Evolutionary conservation across 192 early-diverging fungal genomes (phyloP), one percentile per base, ranked within the genome.

Genomic region (Mycoemilia scoparia): DNA sequence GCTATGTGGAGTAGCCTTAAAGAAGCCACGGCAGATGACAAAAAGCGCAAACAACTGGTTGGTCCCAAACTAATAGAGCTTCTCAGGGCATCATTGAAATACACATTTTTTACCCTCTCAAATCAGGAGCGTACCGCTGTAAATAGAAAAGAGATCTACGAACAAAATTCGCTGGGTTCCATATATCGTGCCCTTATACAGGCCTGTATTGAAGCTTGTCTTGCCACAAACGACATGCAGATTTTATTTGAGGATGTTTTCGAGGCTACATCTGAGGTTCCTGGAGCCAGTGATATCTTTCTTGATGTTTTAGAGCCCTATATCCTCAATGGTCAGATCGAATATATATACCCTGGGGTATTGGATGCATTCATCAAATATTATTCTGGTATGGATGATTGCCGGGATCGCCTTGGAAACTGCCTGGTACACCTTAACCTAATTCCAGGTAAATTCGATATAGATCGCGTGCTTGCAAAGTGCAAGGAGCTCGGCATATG

Each of bases 261-360:
- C 39, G 59, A 62, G 28, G 18, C 31, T 21, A 56, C 45, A 19
- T 14, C 24, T n/a, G 9, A 17, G 5, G 34, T 39, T 5, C 34
- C 38, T 1, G 32, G 7, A 13, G 12, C 26, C 14, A 38, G 14
- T 21, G 20, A 24, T 18, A 21, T 50, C 12, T 61, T 43, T 28
- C 27, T 61, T 16, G 58, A 51, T 24, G 41, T 48, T 1, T 18
- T 61, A 7, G 58, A 61, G 48, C 58, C 58, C 17, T 61, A 55
- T 11, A 51, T 61, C 4, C 26, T 61, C 21, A 51, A 49, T 22
- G 58, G 53, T 1, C 34, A 37, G 22, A 44, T 61, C 15, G 30
- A 39, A 7, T 25, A 32, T 1, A 25, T 61, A 32, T 49, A 51
- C 13, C 53, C 58, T 2, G 52, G 56, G 23, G 34, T 43, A 7